These are phyloP conservation scores for Phaseolus lunatus DNA, from an alignment of 306 rosid genomes.

Conservation along the genomic window DNA sequence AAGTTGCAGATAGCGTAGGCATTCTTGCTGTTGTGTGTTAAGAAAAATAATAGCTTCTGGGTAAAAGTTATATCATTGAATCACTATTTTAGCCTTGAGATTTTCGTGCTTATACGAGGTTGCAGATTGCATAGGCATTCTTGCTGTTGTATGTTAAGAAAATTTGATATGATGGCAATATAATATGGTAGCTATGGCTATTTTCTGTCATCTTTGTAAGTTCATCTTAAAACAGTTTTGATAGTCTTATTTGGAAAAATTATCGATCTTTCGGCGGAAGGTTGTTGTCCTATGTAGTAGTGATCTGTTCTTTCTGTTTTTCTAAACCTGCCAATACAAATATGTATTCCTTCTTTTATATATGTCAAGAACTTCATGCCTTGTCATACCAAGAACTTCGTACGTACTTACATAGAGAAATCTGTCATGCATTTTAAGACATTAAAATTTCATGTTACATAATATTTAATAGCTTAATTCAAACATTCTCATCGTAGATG, in stretches of 20 bases:
- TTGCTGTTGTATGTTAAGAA: not conserved
- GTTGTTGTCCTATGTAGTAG: not conserved
- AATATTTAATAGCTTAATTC: slow-evolving; percentile 8
- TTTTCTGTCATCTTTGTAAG: not conserved
- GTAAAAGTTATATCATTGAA: not conserved
- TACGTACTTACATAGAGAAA: not conserved
- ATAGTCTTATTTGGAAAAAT: not conserved
- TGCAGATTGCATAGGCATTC: not conserved
- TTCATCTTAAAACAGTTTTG: not conserved
- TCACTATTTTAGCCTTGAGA: not conserved
- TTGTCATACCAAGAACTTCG: not conserved
- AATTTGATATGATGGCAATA: not conserved
- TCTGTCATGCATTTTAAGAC: not conserved
- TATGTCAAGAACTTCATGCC: not conserved
- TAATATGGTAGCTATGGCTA: not conserved
- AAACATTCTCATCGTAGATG: not conserved
- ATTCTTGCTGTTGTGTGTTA: not conserved
- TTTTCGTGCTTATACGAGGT: not conserved
- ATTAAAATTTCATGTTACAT: not conserved
- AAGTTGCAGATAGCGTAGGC: not conserved
- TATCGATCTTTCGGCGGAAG: slow-evolving; percentile 15
- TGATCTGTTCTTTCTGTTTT: slow-evolving; percentile 20
- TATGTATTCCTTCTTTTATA: too few species aligned
- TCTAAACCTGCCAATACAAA: slow-evolving; percentile 4
- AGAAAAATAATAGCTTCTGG: not conserved